Conservation (phyloP, 345 rosid genomes). For the Bretschneidera sinensis region DNA sequence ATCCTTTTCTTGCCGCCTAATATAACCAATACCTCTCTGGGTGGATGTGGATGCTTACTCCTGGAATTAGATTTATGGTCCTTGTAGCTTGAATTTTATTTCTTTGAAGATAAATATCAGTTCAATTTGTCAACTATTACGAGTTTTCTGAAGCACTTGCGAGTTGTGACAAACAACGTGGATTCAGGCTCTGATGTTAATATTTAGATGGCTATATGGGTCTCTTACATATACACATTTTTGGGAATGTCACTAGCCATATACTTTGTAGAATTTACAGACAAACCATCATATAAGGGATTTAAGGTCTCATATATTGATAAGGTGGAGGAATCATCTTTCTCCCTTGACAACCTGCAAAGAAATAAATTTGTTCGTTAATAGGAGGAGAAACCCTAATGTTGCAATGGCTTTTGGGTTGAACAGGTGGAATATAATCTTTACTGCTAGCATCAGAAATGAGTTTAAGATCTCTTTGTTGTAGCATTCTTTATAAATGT, state of each 20-base stretch:
- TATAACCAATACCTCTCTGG: neutral
- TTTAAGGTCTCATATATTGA: slow-evolving; percentile 36
- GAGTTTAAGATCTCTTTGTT: too few species aligned
- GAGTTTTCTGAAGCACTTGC: neutral
- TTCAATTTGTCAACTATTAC: neutral
- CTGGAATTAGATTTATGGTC: neutral
- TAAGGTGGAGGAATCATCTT: slow-evolving; percentile 37
- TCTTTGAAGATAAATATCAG: too few species aligned
- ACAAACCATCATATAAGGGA: neutral
- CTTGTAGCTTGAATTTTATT: too few species aligned
- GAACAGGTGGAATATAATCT: too few species aligned
- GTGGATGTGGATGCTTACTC: neutral
- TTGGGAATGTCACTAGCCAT: neutral
- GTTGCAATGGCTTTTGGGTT: too few species aligned
- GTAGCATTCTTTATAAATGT: too few species aligned
- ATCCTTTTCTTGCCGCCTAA: neutral
- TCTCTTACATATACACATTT: too few species aligned
- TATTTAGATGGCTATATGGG: neutral
- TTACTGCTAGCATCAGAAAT: too few species aligned
- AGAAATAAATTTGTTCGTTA: neutral
- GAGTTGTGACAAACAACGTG: too few species aligned
- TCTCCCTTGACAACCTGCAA: slow-evolving; percentile 29
- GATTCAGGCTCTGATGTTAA: neutral
- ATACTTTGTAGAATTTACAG: neutral
- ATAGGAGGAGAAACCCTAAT: too few species aligned